Base-by-base conservation (phyloP, 495 filamentous ascomycete genomes). In the Pyrenula aspistea region DNA sequence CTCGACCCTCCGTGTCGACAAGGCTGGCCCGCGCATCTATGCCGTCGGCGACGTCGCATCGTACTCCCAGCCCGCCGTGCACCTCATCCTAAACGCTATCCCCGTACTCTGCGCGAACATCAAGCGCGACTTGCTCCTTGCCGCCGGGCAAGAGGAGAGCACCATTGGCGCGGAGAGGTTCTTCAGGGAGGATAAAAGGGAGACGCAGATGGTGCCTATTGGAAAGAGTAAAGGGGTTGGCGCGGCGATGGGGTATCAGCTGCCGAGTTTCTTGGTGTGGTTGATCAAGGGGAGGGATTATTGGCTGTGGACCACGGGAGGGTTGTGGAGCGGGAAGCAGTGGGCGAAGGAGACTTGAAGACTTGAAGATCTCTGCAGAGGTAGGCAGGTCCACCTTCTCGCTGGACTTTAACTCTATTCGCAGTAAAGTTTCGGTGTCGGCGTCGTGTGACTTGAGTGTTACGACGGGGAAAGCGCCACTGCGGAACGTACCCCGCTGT, bases 211-310 rank as follows among this genome's bases (percentile, higher is more conserved):
- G 47, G 77, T 81, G 51, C 80, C 83, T 0, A 73, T 84, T 57
- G 83, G 82, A 0, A 63, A 60, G 42, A 71, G 63, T 36, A 74
- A 71, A 51, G 80, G 79, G 2, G 78, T 85, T 31, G 83, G 82
- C 1, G 76, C 77, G 1, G 71, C 73, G 1, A 74, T 75, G 63
- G 81, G 82, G 0, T 81, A 60, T 53, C 59, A 61, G 50, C 2
- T 84, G 55, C 82, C 82, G 0, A 76, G 80, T 31, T 75, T 74
- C 24, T 55, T 79, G 51, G 76, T 85, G 3, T 81, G 77, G 74
- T 58, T 77, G 64, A 70, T 83, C 56, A 86, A 86, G 65, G 83
- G 82, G 24, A 66, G 79, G 57, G 79, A 85, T 63, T 85, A 84
- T 58, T 78, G 79, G 71, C 49, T 78, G 23, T 73, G 75, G 66